Conservation (phyloP, 2,329 filamentous ascomycete genomes). For the Fusarium sp. region DNA sequence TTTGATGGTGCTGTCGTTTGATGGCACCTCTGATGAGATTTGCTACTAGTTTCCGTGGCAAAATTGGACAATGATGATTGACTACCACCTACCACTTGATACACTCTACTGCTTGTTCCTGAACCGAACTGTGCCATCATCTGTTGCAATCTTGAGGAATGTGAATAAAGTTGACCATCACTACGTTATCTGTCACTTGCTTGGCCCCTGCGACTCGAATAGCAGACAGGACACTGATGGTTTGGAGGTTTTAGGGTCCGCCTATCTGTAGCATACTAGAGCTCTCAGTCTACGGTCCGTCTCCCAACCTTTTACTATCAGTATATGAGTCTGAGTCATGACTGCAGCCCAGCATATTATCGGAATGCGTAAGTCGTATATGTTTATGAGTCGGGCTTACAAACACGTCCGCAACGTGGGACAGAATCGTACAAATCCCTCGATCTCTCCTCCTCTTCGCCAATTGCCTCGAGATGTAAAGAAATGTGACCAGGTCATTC, state of each 20-base stretch:
- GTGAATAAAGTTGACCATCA: background rate
- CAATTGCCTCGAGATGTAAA: conserved; percentile 12
- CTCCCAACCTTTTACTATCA: background rate
- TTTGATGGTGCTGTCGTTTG: conserved; percentile 44
- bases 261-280: background rate
- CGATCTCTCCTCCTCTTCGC: conserved; percentile 5
- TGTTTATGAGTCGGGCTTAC: conserved; percentile 13
- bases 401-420: conserved; percentile 22
- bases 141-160: background rate
- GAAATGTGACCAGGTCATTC: conserved; percentile 11
- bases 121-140: background rate
- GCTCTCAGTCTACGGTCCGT: background rate
- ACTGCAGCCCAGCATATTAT: background rate
- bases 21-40: conserved; percentile 38
- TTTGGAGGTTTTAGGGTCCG: background rate
- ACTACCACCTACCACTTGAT: conserved; percentile 29
- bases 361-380: background rate
- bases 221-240: background rate
- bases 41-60: conserved; percentile 43
- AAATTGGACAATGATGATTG: conserved; percentile 42
- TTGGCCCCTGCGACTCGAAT: background rate
- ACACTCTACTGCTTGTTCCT: background rate
- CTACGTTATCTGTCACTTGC: background rate
- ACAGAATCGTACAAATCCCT: conserved; percentile 28
- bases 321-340: background rate